Evolutionary conservation across 2,329 filamentous ascomycete genomes (phyloP).

Genomic region (Xylariaceae sp.): DNA sequence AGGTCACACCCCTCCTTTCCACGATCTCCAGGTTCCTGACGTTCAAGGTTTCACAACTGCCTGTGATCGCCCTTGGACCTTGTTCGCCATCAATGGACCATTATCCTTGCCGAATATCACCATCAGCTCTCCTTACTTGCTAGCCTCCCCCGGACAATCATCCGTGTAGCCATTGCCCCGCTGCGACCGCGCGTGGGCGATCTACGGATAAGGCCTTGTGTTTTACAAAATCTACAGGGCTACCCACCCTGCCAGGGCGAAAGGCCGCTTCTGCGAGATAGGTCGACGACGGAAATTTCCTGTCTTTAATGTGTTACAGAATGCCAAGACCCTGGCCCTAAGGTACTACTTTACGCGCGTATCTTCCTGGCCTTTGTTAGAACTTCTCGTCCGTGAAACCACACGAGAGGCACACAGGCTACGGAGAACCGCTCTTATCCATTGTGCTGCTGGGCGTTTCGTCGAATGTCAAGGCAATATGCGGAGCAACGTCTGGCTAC

Average conservation of each 20-base stretch:
- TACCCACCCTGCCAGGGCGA: not conserved
- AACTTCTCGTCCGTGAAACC: not conserved
- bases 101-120: not conserved
- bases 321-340: slow-evolving; percentile 1
- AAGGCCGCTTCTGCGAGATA: not conserved
- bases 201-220: too few species aligned
- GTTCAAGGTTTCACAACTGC: not conserved
- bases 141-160: not conserved
- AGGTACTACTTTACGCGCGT: not conserved
- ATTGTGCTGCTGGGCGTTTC: not conserved
- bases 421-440: not conserved
- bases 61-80: not conserved
- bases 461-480: too few species aligned
- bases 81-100: not conserved
- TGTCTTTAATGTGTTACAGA: not conserved
- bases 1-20: not conserved
- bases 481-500: too few species aligned
- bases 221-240: not conserved
- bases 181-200: too few species aligned
- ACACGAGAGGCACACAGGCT: not conserved
- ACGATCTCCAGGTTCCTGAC: not conserved
- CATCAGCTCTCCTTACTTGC: not conserved
- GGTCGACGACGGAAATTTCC: not conserved
- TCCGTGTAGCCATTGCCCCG: not conserved
- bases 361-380: not conserved